Evolutionary conservation across 768 basidiomycete species (phyloP), one percentile per base, ranked within the genome.

Genomic region (Macrolepiota dolichaula): DNA sequence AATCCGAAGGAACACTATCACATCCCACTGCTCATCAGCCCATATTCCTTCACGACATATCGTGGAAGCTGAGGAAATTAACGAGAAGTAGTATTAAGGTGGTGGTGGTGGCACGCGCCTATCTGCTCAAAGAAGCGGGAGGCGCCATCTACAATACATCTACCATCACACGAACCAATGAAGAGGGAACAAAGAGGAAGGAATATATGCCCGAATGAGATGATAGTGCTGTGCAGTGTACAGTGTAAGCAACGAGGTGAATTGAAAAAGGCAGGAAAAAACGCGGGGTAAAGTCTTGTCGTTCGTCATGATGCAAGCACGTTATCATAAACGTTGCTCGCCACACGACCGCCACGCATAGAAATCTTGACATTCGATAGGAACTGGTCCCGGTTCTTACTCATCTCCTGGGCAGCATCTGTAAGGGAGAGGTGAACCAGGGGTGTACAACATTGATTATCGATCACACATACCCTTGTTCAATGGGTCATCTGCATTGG

Each of bases 391-490:
- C 96, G 82, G 72, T 91, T 92, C 79, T 86, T 88, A 68, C 91
- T 89, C 73, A 99, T 84, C 72, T 98, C 96, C 72, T 92, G 85
- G 19, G 97, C 97, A 13, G 97, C 97, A 74, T 98, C 97, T 99
- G 81, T 15, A 19, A 36, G 24, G 32, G 51, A 58, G 36, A 57
- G 38, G 36, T 44, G 25, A 17, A 61, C 69, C 32, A 66, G 46
- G 50, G 19, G 37, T 42, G 54, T 17, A 12, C 2, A 32, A 36
- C 51, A 17, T 58, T 22, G 38, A 52, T 32, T 61, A 59, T 52
- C 38, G 35, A 22, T 61, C 37, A 19, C 4, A 66, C 86, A 50
- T 63, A 93, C 96, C 96, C 77, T 98, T 99, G 81, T 99, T 99
- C 69, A 99, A 72, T 15, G 97, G 97, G 75, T 99, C 97, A 68